These are phyloP conservation scores for Acer campestre DNA, from an alignment of 345 rosid species.

Conservation along the genomic window DNA sequence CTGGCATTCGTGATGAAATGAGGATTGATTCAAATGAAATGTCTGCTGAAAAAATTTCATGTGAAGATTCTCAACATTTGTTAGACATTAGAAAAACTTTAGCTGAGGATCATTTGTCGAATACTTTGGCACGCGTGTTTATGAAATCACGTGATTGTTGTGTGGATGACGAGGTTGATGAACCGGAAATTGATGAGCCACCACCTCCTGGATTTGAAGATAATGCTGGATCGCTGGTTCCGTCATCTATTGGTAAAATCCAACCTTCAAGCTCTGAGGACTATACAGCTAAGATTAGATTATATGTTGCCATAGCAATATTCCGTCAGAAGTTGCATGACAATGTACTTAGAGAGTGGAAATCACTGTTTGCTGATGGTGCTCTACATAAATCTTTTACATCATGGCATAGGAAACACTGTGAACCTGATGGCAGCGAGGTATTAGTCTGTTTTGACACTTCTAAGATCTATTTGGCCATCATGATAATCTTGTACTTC, in stretches of 20 bases:
- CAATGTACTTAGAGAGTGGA: conserved; percentile 65
- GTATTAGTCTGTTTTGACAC: conserved; percentile 22
- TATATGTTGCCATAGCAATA: conserved; percentile 64
- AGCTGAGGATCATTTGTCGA: conserved; percentile 39
- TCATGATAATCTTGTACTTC: neutral
- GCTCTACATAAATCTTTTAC: conserved; percentile 43
- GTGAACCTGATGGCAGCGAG: conserved; percentile 23
- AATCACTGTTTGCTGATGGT: conserved; percentile 42
- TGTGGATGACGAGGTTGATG: conserved; percentile 37
- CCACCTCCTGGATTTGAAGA: conserved; percentile 74
- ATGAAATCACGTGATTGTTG: conserved; percentile 33
- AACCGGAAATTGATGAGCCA: conserved; percentile 51
- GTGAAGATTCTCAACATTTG: conserved; percentile 33
- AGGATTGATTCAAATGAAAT: conserved; percentile 27
- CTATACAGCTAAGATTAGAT: conserved; percentile 47
- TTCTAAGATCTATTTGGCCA: neutral
- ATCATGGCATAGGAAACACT: conserved; percentile 34
- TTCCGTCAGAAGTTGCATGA: conserved; percentile 84
- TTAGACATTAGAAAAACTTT: conserved; percentile 32
- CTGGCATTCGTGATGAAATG: conserved; percentile 28
- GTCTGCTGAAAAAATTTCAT: conserved; percentile 18
- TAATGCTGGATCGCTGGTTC: conserved; percentile 27
- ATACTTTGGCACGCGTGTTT: conserved; percentile 45
- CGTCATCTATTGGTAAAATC: conserved; percentile 41
- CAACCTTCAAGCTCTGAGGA: conserved; percentile 44